Base-by-base conservation (phyloP, 2,329 filamentous ascomycete species). In the Madurella mycetomatis region DNA sequence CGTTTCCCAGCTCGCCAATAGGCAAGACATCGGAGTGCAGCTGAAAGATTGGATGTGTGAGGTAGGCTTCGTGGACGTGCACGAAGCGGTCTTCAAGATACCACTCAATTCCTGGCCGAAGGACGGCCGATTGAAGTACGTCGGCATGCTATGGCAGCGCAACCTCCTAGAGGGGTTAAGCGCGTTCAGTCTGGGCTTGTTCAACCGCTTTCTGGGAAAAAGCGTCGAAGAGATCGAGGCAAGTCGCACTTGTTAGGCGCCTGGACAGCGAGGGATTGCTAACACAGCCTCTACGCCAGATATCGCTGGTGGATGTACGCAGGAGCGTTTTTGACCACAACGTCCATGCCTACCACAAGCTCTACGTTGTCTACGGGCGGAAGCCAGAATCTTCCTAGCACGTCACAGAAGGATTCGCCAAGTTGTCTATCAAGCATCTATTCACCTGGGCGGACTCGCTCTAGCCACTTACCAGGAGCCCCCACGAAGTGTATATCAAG, bases 311-410 rank as follows among this genome's bases (percentile, higher is more conserved):
- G 32, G 70, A 77, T 41, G 76, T 80, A 4, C 71, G 79, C 43
- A 72, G 70, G 55, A 74, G 76, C 32, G 58, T 81, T 4, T 72
- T 72, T 5, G 70, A 82, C 62, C 67, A 69, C 2, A 67, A 67
- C 9, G 71, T 78, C 11, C 79, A 81, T 57, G 71, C 75, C 0
- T 82, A 79, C 54, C 67, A 76, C 57, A 72, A 72, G 25, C 66
- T 79, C n/a, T 72, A 75, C 55, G 74, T 81, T 5, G 75, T 82
- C 0, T 76, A 72, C 62, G 79, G 77, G 9, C 70, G 78, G 25
- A 81, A 80, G 58, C 79, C 79, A 1, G 52, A 58, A 1, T 25
- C 49, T 7, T 54, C 39, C 5, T 39, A 50, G 17, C 18, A 30
- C 15, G 41, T 19, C 18, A 25, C 25, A 25, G 25, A 3, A 25